These are phyloP conservation scores for Fagopyrum esculentum DNA, from an alignment of 148 eudicot genomes.

Conservation along the genomic window DNA sequence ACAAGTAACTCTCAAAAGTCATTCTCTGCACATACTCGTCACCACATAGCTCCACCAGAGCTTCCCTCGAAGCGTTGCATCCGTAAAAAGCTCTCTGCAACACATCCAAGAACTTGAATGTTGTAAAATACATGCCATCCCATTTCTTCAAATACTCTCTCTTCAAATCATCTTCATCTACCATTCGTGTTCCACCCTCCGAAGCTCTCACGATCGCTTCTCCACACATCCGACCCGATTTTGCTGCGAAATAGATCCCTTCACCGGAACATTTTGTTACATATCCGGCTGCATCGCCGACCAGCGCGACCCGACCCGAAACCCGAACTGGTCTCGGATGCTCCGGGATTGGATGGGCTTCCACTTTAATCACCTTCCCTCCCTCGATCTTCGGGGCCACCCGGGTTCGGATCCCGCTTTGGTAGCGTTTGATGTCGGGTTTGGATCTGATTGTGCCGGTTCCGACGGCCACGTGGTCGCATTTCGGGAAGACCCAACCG, in stretches of 20 bases:
- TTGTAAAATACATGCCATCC: slow-evolving; percentile 56
- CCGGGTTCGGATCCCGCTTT: slow-evolving; percentile 46
- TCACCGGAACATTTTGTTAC: slow-evolving; percentile 94
- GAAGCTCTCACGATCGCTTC: slow-evolving; percentile 65
- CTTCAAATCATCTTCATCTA: slow-evolving; percentile 57
- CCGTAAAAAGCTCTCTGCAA: slow-evolving; percentile 81
- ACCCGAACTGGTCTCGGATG: slow-evolving; percentile 81
- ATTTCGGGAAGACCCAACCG: slow-evolving; percentile 93
- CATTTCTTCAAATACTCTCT: slow-evolving; percentile 80
- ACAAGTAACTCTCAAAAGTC: slow-evolving; percentile 96
- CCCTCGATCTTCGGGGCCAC: slow-evolving; percentile 51
- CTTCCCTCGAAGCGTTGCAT: slow-evolving; percentile 69
- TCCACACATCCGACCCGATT: slow-evolving; percentile 79
- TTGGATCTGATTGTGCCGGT: slow-evolving; percentile 69
- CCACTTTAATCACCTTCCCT: slow-evolving; percentile 68
- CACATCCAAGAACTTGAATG: slow-evolving; percentile 71
- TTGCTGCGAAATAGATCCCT: slow-evolving; percentile 89
- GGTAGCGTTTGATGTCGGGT: slow-evolving; percentile 48
- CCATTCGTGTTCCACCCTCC: slow-evolving; percentile 63
- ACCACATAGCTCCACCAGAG: slow-evolving; percentile 89
- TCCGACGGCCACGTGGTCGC: slow-evolving; percentile 93
- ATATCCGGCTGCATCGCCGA: slow-evolving; percentile 91
- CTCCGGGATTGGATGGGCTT: slow-evolving; percentile 96
- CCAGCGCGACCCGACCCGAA: slow-evolving; percentile 67
- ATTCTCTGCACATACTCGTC: slow-evolving; percentile 93